Conservation (phyloP, 192 early-diverging fungal species). For the Coemansia sp. region DNA sequence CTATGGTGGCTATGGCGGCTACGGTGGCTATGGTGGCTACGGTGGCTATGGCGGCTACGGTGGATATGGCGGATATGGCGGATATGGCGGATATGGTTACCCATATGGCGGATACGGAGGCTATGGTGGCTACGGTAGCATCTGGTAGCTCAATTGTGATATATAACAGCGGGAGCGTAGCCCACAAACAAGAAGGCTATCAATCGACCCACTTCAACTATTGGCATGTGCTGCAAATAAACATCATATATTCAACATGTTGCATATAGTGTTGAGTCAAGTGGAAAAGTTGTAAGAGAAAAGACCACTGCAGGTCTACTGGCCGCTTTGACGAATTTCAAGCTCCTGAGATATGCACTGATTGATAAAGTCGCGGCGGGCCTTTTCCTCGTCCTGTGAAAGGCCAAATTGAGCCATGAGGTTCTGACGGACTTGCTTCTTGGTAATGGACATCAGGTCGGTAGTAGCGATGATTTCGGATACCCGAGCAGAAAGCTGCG, state of each 20-base stretch:
- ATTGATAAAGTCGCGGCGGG: constrained; percentile 88
- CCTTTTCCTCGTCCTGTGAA: constrained; percentile 69
- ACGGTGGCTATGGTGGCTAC: constrained; percentile 23
- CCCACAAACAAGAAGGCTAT: neutral
- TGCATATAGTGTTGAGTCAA: neutral
- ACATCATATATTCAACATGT: neutral
- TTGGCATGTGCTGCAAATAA: neutral
- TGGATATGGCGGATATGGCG: constrained; percentile 27
- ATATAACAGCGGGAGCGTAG: neutral
- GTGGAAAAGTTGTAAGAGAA: constrained; percentile 7
- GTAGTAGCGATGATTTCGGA: constrained; percentile 83
- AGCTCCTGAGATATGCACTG: constrained; percentile 69
- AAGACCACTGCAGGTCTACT: neutral
- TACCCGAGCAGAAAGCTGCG: constrained; percentile 69
- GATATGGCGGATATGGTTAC: constrained; percentile 36
- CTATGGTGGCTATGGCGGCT: constrained; percentile 21
- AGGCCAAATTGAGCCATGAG: constrained; percentile 77
- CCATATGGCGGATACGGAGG: constrained; percentile 31
- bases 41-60: constrained; percentile 22
- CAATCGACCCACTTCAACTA: neutral
- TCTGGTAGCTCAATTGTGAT: constrained; percentile 4
- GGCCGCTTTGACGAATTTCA: constrained; percentile 29
- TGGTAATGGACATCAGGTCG: constrained; percentile 98
- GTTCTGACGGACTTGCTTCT: constrained; percentile 97
- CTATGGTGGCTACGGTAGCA: constrained; percentile 9